phyloP scores from a whole-genome alignment of 768 basidiomycete species.

The Paxillus involutus region DNA sequence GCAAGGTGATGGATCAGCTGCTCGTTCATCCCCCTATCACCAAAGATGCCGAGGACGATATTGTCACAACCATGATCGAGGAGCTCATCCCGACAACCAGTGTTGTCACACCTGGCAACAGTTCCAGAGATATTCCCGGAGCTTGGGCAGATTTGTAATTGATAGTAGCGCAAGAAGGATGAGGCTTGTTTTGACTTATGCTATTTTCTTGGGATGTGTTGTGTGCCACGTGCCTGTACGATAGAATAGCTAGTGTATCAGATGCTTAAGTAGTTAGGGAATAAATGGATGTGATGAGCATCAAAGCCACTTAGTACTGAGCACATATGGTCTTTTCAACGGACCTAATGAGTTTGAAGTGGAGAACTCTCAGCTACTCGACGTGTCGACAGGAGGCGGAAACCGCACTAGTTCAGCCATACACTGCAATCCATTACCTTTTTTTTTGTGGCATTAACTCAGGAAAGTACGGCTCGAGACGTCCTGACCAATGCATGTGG shows the following conservation, averaged over 20 bases:
- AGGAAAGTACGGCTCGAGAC: too few species aligned
- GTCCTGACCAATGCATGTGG: too few species aligned
- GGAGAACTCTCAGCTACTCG: too few species aligned
- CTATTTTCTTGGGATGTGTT: not conserved
- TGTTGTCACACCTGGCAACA: conserved; percentile 32
- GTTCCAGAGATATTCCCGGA: conserved; percentile 40
- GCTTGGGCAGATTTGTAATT: conserved; percentile 34
- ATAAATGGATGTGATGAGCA: not conserved
- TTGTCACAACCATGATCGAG: conserved; percentile 62
- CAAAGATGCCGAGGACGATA: conserved; percentile 63
- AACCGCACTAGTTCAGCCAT: too few species aligned
- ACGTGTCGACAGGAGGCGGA: too few species aligned
- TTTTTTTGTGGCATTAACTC: too few species aligned
- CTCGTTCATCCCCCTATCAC: conserved; percentile 38
- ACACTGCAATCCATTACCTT: too few species aligned
- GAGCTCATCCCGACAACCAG: conserved; percentile 48
- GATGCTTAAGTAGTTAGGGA: not conserved
- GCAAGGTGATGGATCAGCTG: conserved; percentile 51
- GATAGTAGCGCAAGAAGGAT: not conserved
- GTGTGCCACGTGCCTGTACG: not conserved
- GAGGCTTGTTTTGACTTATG: not conserved
- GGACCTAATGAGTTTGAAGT: too few species aligned
- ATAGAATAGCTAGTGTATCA: not conserved
- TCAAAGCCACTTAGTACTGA: too few species aligned
- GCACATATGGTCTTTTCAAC: too few species aligned